Evolutionary conservation across 2,329 filamentous ascomycete species (phyloP).

Genomic region (Neoarthrinium moseri): DNA sequence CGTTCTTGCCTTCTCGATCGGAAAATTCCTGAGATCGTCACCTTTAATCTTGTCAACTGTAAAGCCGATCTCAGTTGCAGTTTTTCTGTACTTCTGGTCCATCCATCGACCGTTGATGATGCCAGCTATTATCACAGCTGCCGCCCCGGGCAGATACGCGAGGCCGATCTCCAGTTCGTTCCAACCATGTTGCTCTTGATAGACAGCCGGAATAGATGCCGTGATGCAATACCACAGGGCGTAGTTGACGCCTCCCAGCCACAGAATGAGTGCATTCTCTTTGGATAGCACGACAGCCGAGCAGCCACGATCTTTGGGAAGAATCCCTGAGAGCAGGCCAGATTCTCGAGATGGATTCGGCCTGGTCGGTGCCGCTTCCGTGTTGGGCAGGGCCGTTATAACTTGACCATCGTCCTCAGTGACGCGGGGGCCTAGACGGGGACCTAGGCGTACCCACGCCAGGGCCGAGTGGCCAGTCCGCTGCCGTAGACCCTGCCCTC

Average conservation of each 20-base stretch:
- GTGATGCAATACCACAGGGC: constrained; percentile 3
- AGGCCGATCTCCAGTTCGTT: constrained; percentile 4
- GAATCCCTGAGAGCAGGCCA: neutral
- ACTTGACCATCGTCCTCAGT: too few species aligned
- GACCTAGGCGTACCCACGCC: too few species aligned
- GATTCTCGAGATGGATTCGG: neutral
- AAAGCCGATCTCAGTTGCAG: constrained; percentile 33
- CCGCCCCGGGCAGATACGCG: constrained; percentile 1
- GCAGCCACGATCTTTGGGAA: constrained; percentile 11
- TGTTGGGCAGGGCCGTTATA: too few species aligned
- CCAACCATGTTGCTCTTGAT: constrained; percentile 1
- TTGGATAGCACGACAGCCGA: constrained; percentile 14
- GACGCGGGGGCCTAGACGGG: too few species aligned
- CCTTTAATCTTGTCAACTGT: constrained; percentile 40
- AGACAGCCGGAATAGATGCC: constrained; percentile 8
- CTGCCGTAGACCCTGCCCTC: neutral
- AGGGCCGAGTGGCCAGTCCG: too few species aligned
- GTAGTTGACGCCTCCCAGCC: neutral
- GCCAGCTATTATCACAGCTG: constrained; percentile 4
- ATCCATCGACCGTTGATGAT: constrained; percentile 3
- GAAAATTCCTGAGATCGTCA: constrained; percentile 41
- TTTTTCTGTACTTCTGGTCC: neutral
- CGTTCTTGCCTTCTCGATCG: constrained; percentile 25
- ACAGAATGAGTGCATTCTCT: constrained; percentile 13
- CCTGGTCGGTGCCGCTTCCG: neutral